phyloP scores from a whole-genome alignment of 768 basidiomycete species.

The Cantharellus anzutake region DNA sequence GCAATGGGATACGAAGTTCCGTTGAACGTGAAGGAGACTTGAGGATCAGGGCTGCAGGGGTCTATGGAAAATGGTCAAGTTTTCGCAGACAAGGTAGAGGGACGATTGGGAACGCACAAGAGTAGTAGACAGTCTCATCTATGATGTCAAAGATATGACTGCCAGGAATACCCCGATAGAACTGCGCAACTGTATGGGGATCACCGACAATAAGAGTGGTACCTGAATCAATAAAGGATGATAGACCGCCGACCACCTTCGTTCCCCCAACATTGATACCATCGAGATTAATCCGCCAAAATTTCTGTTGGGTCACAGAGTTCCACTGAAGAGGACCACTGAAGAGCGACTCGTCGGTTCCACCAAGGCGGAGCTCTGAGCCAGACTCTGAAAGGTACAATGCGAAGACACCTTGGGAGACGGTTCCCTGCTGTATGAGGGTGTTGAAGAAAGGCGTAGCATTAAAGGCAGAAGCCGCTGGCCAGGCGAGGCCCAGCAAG shows the following conservation, averaged over 20 bases:
- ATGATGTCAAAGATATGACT: conserved; percentile 5
- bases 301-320: conserved; percentile 13
- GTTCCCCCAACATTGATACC: conserved; percentile 6
- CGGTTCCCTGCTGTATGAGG: conserved; percentile 10
- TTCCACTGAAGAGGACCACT: conserved; percentile 18
- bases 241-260: conserved; percentile 6
- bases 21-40: conserved; percentile 1
- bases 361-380: conserved; percentile 21
- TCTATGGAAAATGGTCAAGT: background rate
- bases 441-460: conserved; percentile 14
- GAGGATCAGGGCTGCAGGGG: conserved; percentile 2
- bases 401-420: conserved; percentile 11
- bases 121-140: conserved; percentile 7
- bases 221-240: conserved; percentile 19
- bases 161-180: conserved; percentile 16
- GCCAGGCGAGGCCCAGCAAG: conserved; percentile 20
- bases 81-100: background rate
- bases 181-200: conserved; percentile 6
- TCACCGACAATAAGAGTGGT: conserved; percentile 14
- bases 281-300: conserved; percentile 13
- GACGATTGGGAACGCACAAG: conserved; percentile 1
- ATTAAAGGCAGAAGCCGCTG: conserved; percentile 13
- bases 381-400: conserved; percentile 15
- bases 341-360: conserved; percentile 17
- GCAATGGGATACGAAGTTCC: conserved; percentile 13